These are phyloP conservation scores for Aspergillus aculeatinus DNA, from an alignment of 2,329 filamentous ascomycete genomes.

Conservation along the genomic window DNA sequence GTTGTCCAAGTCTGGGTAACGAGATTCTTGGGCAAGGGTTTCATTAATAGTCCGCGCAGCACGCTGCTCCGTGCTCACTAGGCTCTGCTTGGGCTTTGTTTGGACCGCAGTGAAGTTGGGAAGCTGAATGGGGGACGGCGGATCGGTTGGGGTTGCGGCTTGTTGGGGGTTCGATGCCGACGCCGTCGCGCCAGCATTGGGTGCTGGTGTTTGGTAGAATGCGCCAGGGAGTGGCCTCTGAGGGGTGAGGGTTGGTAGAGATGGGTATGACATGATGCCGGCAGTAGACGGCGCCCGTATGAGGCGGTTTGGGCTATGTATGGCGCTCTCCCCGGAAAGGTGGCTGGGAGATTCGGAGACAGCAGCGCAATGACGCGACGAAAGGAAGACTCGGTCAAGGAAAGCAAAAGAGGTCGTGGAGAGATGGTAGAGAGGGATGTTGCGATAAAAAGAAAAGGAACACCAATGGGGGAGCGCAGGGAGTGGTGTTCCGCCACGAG, in stretches of 20 bases:
- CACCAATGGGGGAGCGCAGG: slow-evolving; percentile 21
- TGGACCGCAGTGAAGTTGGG: slow-evolving; percentile 38
- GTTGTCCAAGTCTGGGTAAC: slow-evolving; percentile 83
- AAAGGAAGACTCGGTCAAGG: slow-evolving; percentile 8
- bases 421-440: slow-evolving; percentile 8
- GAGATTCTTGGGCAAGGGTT: slow-evolving; percentile 70
- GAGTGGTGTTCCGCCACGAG: slow-evolving; percentile 11
- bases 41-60: slow-evolving; percentile 82
- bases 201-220: slow-evolving; percentile 43
- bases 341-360: slow-evolving; percentile 13
- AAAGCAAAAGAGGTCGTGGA: slow-evolving; percentile 19
- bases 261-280: slow-evolving; percentile 44
- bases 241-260: slow-evolving; percentile 38
- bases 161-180: slow-evolving; percentile 33
- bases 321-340: slow-evolving; percentile 28
- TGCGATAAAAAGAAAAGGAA: slow-evolving; percentile 4
- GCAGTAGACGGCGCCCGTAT: slow-evolving; percentile 12
- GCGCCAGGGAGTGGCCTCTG: slow-evolving; percentile 43
- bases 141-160: slow-evolving; percentile 25
- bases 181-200: slow-evolving; percentile 37
- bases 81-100: slow-evolving; percentile 48
- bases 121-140: slow-evolving; percentile 32
- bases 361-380: slow-evolving; percentile 18
- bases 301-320: slow-evolving; percentile 11
- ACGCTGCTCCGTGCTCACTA: slow-evolving; percentile 70